Percentiles rank a stretch among this genome's conserved stretches.
Evolutionary conservation across 805 yeast genomes (phyloP).

Genomic region (Wickerhamomyces ciferrii): DNA sequence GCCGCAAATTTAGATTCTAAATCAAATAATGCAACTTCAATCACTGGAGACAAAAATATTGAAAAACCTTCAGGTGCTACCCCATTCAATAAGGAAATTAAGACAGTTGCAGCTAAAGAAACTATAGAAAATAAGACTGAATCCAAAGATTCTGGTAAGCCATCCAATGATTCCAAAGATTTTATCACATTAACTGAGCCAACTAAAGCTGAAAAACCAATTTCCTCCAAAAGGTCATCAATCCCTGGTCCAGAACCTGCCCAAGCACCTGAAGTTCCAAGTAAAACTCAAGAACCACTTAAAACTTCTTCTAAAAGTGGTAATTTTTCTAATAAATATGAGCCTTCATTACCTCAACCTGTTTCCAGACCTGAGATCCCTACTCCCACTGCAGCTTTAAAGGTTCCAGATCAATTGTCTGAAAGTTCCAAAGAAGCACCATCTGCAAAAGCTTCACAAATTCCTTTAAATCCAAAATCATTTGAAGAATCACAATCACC

Average conservation of each 20-base stretch:
- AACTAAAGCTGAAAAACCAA: neutral
- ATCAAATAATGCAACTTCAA: neutral
- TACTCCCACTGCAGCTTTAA: neutral
- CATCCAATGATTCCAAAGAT: neutral
- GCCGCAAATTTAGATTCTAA: neutral
- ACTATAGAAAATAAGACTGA: neutral
- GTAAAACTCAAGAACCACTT: neutral
- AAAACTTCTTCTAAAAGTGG: neutral
- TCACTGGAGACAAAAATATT: neutral
- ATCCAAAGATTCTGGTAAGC: neutral
- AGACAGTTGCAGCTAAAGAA: conserved; percentile 1
- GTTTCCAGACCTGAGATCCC: neutral
- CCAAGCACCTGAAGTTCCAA: neutral
- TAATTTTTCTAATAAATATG: too few species aligned
- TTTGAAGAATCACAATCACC: too few species aligned
- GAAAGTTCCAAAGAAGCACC: neutral
- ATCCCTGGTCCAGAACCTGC: neutral
- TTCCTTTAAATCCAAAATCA: too few species aligned
- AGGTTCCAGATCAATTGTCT: neutral
- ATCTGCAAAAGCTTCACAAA: neutral
- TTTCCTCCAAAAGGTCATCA: neutral
- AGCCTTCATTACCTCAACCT: neutral
- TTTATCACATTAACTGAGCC: conserved; percentile 2
- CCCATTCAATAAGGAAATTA: neutral
- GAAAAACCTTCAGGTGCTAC: neutral